These are phyloP conservation scores for Neoarthrinium moseri DNA, from an alignment of 2,329 filamentous ascomycete genomes.

Conservation along the genomic window DNA sequence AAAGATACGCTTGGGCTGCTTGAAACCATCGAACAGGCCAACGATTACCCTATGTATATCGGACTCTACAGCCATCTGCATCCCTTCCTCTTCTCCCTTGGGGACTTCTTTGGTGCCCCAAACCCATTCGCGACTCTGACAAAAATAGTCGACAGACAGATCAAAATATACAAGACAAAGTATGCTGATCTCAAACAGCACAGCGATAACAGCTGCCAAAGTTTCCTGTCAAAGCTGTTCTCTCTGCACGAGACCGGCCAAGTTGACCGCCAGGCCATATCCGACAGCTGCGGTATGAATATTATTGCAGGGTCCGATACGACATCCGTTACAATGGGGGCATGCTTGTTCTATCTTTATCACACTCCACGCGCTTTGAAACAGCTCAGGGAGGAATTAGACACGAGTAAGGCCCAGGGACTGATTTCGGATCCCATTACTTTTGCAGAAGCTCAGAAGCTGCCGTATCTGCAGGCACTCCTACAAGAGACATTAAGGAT, in stretches of 20 bases:
- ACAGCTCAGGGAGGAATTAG: conserved; percentile 9
- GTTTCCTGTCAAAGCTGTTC: conserved; percentile 9
- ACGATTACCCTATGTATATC: no score
- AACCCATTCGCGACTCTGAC: no score
- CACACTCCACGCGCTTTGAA: conserved; percentile 16
- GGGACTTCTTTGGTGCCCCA: no score
- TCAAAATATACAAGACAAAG: no score
- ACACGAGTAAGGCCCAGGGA: not conserved
- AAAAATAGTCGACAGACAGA: no score
- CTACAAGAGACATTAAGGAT: conserved; percentile 53
- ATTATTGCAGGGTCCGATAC: conserved; percentile 36
- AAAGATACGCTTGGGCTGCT: conserved; percentile 3
- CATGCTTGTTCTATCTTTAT: conserved; percentile 44
- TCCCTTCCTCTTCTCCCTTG: no score
- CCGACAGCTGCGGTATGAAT: conserved; percentile 7
- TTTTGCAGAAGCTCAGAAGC: conserved; percentile 36
- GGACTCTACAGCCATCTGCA: no score
- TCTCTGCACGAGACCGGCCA: conserved; percentile 7
- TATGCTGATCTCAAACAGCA: no score
- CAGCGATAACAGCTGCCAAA: conserved; percentile 8
- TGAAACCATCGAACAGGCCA: conserved; percentile 8
- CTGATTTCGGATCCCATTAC: not conserved
- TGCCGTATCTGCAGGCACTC: conserved; percentile 52
- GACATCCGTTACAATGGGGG: conserved; percentile 44
- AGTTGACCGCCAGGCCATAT: conserved; percentile 5